Evolutionary conservation across 441 rosid species (phyloP).

Genomic region (Populus hybrid): DNA sequence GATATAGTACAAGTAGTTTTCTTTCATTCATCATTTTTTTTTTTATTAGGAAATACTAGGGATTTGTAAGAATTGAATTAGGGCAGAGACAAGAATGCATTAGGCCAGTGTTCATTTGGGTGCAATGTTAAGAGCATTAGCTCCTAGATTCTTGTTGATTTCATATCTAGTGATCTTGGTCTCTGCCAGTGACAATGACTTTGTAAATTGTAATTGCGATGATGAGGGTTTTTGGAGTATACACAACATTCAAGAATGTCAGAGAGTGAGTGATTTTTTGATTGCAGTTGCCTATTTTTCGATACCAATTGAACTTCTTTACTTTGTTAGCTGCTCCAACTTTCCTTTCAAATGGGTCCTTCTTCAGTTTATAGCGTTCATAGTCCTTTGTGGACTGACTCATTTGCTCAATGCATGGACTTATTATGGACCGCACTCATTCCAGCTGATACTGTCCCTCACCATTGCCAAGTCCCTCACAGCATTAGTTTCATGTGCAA

Average conservation of each 20-base stretch:
- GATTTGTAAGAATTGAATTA: neutral
- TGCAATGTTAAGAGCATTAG: constrained; percentile 50
- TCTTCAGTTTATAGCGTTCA: constrained; percentile 88
- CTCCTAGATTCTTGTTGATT: constrained; percentile 44
- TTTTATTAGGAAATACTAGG: neutral
- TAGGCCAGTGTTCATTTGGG: constrained; percentile 22
- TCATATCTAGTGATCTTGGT: constrained; percentile 34
- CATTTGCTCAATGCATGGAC: constrained; percentile 95
- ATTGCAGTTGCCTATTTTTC: constrained; percentile 95
- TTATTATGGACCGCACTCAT: constrained; percentile 73
- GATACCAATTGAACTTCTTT: constrained; percentile 86
- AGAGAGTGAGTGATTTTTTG: constrained; percentile 88
- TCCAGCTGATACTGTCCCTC: constrained; percentile 73
- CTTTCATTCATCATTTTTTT: neutral
- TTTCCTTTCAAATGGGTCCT: constrained; percentile 99
- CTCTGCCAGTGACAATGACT: constrained; percentile 48
- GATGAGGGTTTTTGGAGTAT: constrained; percentile 80
- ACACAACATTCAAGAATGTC: constrained; percentile 72
- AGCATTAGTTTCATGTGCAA: constrained; percentile 95
- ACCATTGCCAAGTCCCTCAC: constrained; percentile 85
- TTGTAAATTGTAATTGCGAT: constrained; percentile 73
- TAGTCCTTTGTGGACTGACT: constrained; percentile 97
- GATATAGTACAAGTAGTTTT: neutral
- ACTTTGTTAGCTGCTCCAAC: constrained; percentile 93
- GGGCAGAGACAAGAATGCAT: constrained; percentile 21